Base-by-base conservation (phyloP, 176 grass and related monocot species). In the Zoysia japonica region DNA sequence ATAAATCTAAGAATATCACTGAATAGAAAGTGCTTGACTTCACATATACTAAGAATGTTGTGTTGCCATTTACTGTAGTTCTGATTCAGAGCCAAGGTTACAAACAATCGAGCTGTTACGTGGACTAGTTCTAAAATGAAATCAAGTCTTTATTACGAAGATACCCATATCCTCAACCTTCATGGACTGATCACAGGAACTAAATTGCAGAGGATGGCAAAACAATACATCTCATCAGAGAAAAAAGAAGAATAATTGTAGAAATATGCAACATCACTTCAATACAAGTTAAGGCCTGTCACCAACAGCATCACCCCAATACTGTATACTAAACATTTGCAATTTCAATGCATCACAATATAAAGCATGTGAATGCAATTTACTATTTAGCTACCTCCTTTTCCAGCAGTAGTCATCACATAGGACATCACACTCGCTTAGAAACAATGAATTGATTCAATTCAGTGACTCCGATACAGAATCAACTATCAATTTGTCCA, bases 11-110 rank as follows among this genome's bases (percentile, higher is more conserved):
- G 59, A 49, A 20, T 36, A 35, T 4, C 19, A 28, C 28, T 28
- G 28, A 0, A 28, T 28, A 28, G 28, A 80, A 76, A 59, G 46
- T 40, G 14, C 9, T 59, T 9, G 14, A 65, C 43, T 51, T 82
- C 44, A 73, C 65, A 64, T 3, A 53, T 11, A 50, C 28, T 28
- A 28, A 28, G 28, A 36, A 68, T 55, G 44, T 53, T 11, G 11
- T 10, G 9, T 42, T 19, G 1, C 1, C 9, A 53, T 16, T 53
- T 48, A 69, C 42, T 12, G 39, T 67, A 61, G 15, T 76, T 83
- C 63, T 40, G 50, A 67, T 76, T 83, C 28, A 47, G 75, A 19
- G 64, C 61, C 0, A 83, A 46, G 37, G 11, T 7, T 42, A 56
- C 16, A 68, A 68, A 83, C 17, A 6, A 55, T 55, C 43, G 17